Evolutionary conservation across 2,329 filamentous ascomycete genomes (phyloP), one percentile per base, ranked within the genome.

Genomic region (Beauveria caledonica): DNA sequence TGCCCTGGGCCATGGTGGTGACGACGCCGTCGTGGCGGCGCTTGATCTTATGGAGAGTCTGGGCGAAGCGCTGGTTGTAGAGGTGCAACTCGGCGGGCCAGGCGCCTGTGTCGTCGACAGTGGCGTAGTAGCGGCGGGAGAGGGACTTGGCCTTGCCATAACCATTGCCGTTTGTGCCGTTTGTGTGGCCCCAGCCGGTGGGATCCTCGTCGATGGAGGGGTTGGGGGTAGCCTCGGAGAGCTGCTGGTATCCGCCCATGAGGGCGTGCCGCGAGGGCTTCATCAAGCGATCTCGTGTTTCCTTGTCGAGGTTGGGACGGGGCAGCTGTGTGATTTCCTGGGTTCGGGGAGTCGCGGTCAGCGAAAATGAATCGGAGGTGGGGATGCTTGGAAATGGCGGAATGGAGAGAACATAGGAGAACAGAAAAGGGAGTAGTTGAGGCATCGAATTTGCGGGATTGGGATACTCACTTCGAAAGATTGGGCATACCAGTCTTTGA

Each of bases 401-500:
- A 11, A n/a, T 39, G 17, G 25, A 21, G n/a, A n/a, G 10, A 17
- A 48, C n/a, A 11, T 7, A 23, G n/a, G 2, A 33, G n/a, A 23
- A 36, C 5, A 27, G 17, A 19, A 13, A 19, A 25, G 5, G 21
- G 15, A 8, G 7, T 19, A 3, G 17, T 8, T 39, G 48, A 27
- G 48, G 25, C 5, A 40, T 40, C 5, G 10, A 52, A 17, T 17
- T 39, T 13, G 9, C 1, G 36, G 51, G 3, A 42, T 11, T 42
- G 21, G 15, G 7, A 21, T 23, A 72, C 83, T 68, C 83, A 96
- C 92, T 86, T 99, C 94, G 71, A 99, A 99, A 56, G 94, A 99
- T 78, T 99, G 94, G 65, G 93, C 94, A 74, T 99, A 99, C 94
- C 94, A 99, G 71, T 97, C 92, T 73, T 92, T 89, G 66, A 99